Conservation (phyloP, 768 basidiomycete species). For the Leccinum variicolor region DNA sequence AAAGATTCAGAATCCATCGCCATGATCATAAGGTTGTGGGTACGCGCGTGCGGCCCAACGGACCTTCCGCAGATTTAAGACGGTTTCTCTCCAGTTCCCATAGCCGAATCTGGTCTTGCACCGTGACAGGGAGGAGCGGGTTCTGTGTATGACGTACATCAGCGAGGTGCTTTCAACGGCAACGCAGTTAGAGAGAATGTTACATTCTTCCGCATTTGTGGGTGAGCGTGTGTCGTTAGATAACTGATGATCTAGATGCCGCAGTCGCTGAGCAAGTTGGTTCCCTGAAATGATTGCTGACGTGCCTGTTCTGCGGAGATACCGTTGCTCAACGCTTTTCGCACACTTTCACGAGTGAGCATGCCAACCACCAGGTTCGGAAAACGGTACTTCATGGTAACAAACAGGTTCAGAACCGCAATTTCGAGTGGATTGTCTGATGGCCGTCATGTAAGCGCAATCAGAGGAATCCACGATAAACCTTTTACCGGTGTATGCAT, state of each 20-base stretch:
- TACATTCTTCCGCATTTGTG: conserved; percentile 96
- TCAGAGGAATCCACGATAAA: conserved; percentile 9
- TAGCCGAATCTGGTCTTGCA: conserved; percentile 95
- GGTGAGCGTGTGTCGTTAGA: conserved; percentile 90
- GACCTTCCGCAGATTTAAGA: conserved; percentile 85
- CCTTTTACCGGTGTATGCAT: conserved; percentile 87
- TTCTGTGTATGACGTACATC: conserved; percentile 48
- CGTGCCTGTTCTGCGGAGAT: conserved; percentile 94
- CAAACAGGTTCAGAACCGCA: conserved; percentile 91
- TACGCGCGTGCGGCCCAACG: conserved; percentile 14
- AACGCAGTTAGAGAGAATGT: conserved; percentile 19
- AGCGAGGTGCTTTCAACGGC: conserved; percentile 1
- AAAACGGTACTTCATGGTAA: conserved; percentile 89
- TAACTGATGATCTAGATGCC: conserved; percentile 85
- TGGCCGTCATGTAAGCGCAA: conserved; percentile 17
- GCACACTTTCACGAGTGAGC: conserved; percentile 93
- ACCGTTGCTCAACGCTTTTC: conserved; percentile 89
- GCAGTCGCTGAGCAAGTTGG: conserved; percentile 13
- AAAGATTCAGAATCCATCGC: neutral
- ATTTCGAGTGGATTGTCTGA: conserved; percentile 94
- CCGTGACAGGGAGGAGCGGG: conserved; percentile 92
- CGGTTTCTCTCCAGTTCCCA: conserved; percentile 98
- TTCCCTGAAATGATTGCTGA: conserved; percentile 15
- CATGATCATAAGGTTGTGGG: conserved; percentile 11
- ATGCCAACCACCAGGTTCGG: conserved; percentile 96